These are phyloP conservation scores for Aspergillus novofumigatus DNA, from an alignment of 2,329 filamentous ascomycete species.

Conservation along the genomic window DNA sequence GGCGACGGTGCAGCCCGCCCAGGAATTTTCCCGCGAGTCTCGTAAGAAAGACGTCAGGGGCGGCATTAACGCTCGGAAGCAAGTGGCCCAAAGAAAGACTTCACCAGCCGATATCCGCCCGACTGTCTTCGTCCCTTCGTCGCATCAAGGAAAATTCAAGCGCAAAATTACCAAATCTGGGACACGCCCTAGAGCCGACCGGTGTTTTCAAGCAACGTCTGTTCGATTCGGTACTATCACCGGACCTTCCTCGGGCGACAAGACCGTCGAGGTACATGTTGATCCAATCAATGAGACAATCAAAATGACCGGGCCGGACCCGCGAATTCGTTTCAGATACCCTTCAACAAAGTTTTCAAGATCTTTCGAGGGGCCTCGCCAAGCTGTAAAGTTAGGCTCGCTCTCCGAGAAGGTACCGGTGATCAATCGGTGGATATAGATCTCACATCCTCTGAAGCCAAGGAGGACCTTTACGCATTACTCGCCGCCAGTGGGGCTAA, in stretches of 20 bases:
- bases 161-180: constrained; percentile 3
- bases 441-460: constrained; percentile 19
- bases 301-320: constrained; percentile 1
- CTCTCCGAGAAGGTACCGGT: constrained; percentile 16
- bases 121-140: constrained; percentile 22
- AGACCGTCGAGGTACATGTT: constrained; percentile 12
- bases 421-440: constrained; percentile 25
- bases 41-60: constrained; percentile 5
- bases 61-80: constrained; percentile 1
- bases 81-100: constrained; percentile 8
- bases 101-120: constrained; percentile 33
- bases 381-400: constrained; percentile 28
- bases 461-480: constrained; percentile 16
- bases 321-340: constrained; percentile 5
- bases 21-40: constrained; percentile 6
- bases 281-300: constrained; percentile 9
- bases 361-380: constrained; percentile 15
- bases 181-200: not conserved
- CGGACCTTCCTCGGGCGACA: constrained; percentile 2
- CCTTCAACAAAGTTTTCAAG: constrained; percentile 19
- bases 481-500: constrained; percentile 11
- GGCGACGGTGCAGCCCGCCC: constrained; percentile 24
- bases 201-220: constrained; percentile 15
- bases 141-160: constrained; percentile 7
- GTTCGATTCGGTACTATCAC: constrained; percentile 20